Evolutionary conservation across 208 protist species (phyloP).

Genomic region (Crithidia mellificae): DNA sequence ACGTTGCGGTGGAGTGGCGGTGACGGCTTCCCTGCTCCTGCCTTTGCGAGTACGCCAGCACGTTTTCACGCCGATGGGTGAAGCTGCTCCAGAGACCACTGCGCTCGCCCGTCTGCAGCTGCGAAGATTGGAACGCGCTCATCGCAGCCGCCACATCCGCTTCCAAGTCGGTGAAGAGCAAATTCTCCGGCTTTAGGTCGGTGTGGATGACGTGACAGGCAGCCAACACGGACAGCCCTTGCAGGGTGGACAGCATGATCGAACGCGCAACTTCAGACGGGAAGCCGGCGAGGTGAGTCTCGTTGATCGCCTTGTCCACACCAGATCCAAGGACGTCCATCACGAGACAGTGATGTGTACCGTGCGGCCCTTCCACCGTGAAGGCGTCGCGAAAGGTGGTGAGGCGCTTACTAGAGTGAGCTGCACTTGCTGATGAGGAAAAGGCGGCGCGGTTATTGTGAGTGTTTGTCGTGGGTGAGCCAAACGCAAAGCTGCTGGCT

Average conservation of each 20-base stretch:
- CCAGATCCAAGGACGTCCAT: conserved; percentile 94
- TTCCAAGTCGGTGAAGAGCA: conserved; percentile 67
- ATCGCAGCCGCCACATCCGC: conserved; percentile 37
- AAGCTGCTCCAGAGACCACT: conserved; percentile 32
- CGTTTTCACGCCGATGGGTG: conserved; percentile 27
- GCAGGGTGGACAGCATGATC: conserved; percentile 54
- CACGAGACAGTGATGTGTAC: conserved; percentile 91
- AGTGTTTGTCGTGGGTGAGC: no score
- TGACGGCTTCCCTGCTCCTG: conserved; percentile 6
- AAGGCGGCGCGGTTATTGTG: no score
- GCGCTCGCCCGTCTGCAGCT: conserved; percentile 20
- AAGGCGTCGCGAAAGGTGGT: conserved; percentile 53
- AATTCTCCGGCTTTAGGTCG: conserved; percentile 94
- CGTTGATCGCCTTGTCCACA: conserved; percentile 90
- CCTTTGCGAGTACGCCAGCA: conserved; percentile 28
- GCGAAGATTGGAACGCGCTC: conserved; percentile 28
- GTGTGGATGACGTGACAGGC: conserved; percentile 92
- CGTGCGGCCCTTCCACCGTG: conserved; percentile 50
- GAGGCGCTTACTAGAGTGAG: conserved; percentile 17
- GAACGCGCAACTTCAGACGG: conserved; percentile 77
- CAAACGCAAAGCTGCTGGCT: no score
- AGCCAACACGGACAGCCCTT: conserved; percentile 88
- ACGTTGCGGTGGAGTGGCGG: background rate
- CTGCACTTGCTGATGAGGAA: no score
- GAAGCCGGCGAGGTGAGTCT: conserved; percentile 88